Evolutionary conservation across 1,284 basidiomycete species (phyloP), one percentile per base, ranked within the genome.

Genomic region (Leccinum solheimii): DNA sequence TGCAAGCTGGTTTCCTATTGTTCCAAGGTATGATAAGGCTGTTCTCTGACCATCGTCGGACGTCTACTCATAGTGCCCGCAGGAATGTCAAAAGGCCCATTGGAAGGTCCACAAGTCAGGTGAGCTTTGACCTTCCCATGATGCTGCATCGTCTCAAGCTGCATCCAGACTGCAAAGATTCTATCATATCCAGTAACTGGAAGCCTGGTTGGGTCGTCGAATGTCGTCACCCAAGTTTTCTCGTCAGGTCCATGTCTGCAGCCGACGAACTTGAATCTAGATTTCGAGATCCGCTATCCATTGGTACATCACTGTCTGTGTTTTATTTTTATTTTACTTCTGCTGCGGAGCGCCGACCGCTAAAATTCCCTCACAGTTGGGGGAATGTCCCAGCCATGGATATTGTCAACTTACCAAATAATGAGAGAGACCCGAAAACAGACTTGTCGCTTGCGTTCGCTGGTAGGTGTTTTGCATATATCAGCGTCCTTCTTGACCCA

Each of bases 1-100:
- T 80, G 78, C 58, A 76, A 63, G 57, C 65, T 80, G 4, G 78
- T 79, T 0, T 77, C 77, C 6, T 79, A 80, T 58, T 80, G 78
- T 63, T 80, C 78, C 8, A 74, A 76, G 62, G 73, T 67, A 61
- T 34, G 52, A 3, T 0, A 45, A 34, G 34, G 34, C 50, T 68
- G 62, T 57, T 40, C 38, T 53, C 5, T 5, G 48, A n/a, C n/a
- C 10, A 23, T 23, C 19, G 19, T 16, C 27, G 11, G 26, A 49
- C 14, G 6, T 27, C 45, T 23, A 55, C 16, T 45, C 3, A 50
- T 3, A 32, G 7, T n/a, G 7, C 8, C 3, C 10, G 16, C 38
- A 71, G 72, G 69, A 70, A 54, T 71, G 72, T 52, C 72, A 74
- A 58, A 62, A 8, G 43, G 56, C 51, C 38, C 72, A 72, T 50